Evolutionary conservation across 1,284 basidiomycete species (phyloP).

Genomic region (Caloboletus firmus): DNA sequence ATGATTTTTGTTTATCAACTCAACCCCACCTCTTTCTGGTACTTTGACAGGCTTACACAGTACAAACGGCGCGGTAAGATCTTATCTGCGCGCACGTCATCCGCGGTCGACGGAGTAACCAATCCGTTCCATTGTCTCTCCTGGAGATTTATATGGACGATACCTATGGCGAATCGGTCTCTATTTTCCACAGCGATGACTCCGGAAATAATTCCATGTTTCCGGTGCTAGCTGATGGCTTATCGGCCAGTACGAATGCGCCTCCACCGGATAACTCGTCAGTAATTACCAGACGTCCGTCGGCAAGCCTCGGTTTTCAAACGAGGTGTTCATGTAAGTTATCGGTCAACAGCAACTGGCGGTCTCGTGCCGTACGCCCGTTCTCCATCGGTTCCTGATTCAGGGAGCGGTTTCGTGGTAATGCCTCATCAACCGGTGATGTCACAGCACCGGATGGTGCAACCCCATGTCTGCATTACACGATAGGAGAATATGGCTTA

Average conservation of each 20-base stretch:
- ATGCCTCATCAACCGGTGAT: constrained; percentile 4
- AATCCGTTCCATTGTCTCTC: neutral
- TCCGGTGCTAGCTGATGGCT: constrained; percentile 4
- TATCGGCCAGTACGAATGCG: neutral
- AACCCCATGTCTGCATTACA: constrained; percentile 5
- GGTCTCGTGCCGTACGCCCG: neutral
- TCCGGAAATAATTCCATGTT: constrained; percentile 1
- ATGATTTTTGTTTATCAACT: neutral
- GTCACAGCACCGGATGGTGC: neutral
- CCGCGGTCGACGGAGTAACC: constrained; percentile 9
- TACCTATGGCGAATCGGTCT: constrained; percentile 1
- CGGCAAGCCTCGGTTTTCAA: constrained; percentile 27
- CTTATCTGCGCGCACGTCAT: neutral
- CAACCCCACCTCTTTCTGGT: neutral
- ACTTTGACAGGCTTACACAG: neutral
- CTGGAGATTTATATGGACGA: neutral
- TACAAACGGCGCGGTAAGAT: neutral
- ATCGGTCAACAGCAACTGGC: constrained; percentile 8
- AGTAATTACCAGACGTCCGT: constrained; percentile 4
- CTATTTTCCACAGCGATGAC: neutral
- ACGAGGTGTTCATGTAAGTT: constrained; percentile 19
- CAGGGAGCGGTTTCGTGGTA: constrained; percentile 2
- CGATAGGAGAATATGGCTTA: constrained; percentile 17
- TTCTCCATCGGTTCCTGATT: neutral
- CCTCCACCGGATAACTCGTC: neutral